Percentiles rank a stretch among this genome's conserved stretches.
Conservation (phyloP, 2,329 filamentous ascomycete genomes). For the Aureobasidium sp. region DNA sequence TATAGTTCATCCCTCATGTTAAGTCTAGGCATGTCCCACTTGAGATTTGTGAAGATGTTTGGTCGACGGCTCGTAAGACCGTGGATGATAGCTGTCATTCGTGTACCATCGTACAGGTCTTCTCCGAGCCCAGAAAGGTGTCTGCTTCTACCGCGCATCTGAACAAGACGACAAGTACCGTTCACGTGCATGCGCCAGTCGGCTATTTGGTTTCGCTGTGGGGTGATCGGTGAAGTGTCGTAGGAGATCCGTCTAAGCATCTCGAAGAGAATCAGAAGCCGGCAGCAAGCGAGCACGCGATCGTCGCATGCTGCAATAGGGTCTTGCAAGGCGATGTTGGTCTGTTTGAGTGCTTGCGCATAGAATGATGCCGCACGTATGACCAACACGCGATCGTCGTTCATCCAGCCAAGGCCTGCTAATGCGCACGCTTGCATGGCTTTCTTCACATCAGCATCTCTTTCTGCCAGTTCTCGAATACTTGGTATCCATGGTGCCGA, state of each 20-base stretch:
- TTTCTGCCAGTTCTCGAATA: background rate
- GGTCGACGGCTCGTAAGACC: background rate
- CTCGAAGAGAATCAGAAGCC: background rate
- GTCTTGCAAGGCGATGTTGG: background rate
- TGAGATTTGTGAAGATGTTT: background rate
- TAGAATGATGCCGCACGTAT: background rate
- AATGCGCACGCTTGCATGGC: conserved; percentile 1
- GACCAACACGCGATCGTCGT: background rate
- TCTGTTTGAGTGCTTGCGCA: background rate
- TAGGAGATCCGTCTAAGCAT: background rate
- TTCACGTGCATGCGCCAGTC: conserved; percentile 7
- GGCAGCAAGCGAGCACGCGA: background rate
- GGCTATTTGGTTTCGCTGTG: background rate
- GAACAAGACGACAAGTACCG: background rate
- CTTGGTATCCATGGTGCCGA: background rate
- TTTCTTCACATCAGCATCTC: background rate
- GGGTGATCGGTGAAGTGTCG: background rate
- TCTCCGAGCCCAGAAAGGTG: background rate
- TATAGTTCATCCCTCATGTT: background rate
- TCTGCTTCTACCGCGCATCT: background rate
- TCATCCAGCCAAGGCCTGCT: background rate
- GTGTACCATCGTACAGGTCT: background rate
- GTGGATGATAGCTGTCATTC: background rate
- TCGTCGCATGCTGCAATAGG: background rate
- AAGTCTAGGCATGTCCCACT: background rate